phyloP scores from a whole-genome alignment of 148 eudicot species.

The Pouteria glomerata region DNA sequence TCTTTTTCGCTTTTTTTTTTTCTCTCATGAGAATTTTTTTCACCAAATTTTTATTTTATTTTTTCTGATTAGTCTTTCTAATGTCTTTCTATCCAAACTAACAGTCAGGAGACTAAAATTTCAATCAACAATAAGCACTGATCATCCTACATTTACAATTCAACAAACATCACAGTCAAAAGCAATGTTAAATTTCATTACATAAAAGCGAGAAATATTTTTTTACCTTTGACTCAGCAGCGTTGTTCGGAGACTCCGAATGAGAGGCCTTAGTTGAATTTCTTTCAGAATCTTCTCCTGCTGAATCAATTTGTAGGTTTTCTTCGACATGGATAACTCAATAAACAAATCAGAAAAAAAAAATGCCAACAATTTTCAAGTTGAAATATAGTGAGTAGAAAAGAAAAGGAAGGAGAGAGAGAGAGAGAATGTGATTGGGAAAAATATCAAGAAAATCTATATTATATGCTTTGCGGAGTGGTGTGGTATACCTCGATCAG shows the following conservation, averaged over 20 bases:
- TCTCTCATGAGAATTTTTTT: no score
- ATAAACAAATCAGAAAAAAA: constrained; percentile 4
- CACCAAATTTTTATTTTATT: background rate
- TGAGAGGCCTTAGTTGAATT: constrained; percentile 19
- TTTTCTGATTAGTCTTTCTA: no score
- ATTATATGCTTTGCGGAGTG: no score
- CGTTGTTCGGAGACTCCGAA: constrained; percentile 18
- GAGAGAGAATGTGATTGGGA: background rate
- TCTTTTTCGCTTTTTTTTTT: no score
- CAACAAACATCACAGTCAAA: background rate
- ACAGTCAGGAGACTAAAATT: background rate
- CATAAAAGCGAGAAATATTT: background rate
- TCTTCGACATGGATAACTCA: background rate
- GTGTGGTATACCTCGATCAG: constrained; percentile 38
- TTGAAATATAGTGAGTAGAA: constrained; percentile 7
- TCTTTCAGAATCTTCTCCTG: constrained; percentile 31
- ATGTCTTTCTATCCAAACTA: background rate
- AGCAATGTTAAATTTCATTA: background rate
- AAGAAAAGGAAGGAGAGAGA: background rate
- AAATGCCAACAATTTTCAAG: background rate
- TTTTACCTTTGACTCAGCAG: constrained; percentile 37
- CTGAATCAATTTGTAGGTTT: constrained; percentile 9
- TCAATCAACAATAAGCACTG: background rate
- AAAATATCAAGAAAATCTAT: background rate
- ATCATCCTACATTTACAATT: background rate